These are phyloP conservation scores for Plasmopara viticola DNA, from an alignment of 352 stramenopile genomes.

Conservation along the genomic window DNA sequence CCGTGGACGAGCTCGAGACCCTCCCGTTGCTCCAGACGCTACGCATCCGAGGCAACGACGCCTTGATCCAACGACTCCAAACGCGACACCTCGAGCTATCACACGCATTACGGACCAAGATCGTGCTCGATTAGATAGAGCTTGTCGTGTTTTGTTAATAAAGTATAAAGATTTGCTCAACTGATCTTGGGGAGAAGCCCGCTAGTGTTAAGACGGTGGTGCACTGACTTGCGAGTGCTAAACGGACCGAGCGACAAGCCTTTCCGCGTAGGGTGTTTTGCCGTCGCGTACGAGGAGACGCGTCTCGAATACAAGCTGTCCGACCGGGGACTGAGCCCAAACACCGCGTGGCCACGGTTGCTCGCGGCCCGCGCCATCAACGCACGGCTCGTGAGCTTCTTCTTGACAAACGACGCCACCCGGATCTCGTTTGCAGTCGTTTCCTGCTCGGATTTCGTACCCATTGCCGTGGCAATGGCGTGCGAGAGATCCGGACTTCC, in stretches of 20 bases:
- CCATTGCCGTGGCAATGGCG: constrained; percentile 36
- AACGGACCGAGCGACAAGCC: too few relatives aligned
- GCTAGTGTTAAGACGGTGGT: constrained; percentile 22
- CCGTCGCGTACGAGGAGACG: constrained; percentile 13
- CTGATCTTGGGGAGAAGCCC: constrained; percentile 45
- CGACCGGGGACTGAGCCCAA: constrained; percentile 7
- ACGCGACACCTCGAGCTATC: constrained; percentile 14
- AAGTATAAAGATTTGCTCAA: constrained; percentile 10
- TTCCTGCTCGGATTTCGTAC: background rate
- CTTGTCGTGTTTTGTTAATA: background rate
- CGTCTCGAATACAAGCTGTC: constrained; percentile 24
- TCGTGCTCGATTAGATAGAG: constrained; percentile 22
- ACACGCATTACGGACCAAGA: constrained; percentile 27
- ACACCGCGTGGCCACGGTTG: constrained; percentile 26
- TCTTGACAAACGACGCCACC: constrained; percentile 46
- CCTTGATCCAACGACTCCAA: constrained; percentile 19
- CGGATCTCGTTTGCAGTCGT: constrained; percentile 32
- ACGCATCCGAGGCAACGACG: constrained; percentile 39
- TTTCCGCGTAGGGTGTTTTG: constrained; percentile 5
- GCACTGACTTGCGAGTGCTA: background rate
- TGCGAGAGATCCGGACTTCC: constrained; percentile 27
- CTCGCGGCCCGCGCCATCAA: constrained; percentile 31
- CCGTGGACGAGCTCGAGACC: constrained; percentile 32
- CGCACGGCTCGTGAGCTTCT: constrained; percentile 30
- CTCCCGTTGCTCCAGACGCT: constrained; percentile 35